A percentile compares a stretch with the other conserved stretches of the same genome.
phyloP scores from a whole-genome alignment of 352 stramenopile species.

The Pythium biforme region DNA sequence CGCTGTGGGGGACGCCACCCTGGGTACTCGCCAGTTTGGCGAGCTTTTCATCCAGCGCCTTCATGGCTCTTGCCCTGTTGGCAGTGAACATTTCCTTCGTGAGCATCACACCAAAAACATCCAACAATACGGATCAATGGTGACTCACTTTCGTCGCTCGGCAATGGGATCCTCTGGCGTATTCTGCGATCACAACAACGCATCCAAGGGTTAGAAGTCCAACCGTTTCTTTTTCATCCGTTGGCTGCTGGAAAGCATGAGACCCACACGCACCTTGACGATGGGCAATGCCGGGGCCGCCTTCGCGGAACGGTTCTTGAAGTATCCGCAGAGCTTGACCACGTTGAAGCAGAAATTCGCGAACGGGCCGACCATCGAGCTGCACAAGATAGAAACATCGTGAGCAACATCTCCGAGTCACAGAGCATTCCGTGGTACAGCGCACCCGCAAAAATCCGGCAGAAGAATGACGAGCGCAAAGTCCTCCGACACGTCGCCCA shows the following conservation, averaged over 20 bases:
- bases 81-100: neutral
- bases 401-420: neutral
- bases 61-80: conserved; percentile 78
- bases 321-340: conserved; percentile 82
- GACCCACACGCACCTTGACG: conserved; percentile 35
- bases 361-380: conserved; percentile 57
- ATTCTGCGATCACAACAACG: neutral
- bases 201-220: neutral
- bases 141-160: conserved; percentile 82
- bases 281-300: conserved; percentile 62
- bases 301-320: conserved; percentile 71
- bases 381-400: conserved; percentile 15
- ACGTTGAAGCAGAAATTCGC: conserved; percentile 82
- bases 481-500: conserved; percentile 78
- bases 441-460: conserved; percentile 68
- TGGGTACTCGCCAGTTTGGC: conserved; percentile 65
- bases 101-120: neutral
- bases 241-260: neutral
- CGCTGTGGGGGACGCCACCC: conserved; percentile 3
- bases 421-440: conserved; percentile 7
- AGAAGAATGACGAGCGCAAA: conserved; percentile 73
- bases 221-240: neutral
- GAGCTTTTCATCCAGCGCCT: conserved; percentile 86
- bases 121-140: neutral
- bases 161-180: conserved; percentile 59